Base-by-base conservation (phyloP, 176 grass and related monocot species). In the Elaeis guineensis region DNA sequence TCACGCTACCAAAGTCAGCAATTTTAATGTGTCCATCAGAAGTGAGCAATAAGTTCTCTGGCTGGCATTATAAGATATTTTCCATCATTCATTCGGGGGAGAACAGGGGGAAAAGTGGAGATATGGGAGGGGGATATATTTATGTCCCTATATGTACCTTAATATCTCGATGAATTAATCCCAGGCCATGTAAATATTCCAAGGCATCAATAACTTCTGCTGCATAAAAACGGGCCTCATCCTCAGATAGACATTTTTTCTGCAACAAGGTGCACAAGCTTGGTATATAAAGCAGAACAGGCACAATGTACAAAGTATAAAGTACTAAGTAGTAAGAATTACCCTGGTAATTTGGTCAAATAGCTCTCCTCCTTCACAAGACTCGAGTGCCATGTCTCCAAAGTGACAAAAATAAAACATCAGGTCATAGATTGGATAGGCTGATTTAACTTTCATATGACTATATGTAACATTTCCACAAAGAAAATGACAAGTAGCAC, bases 1-100 rank as follows among this genome's bases (percentile, higher is more conserved):
- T 98, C 12, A 98, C 88, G 19, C 93, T 98, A 58, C 93, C 88
- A 89, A 98, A 98, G 67, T 98, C 93, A 70, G 93, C 93, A 62
- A 98, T 78, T 68, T 92, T 98, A 64, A 98, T 79, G 66, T 98
- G 93, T 19, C 87, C 93, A 78, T 98, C 88, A 51, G 70, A 70
- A 61, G 93, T 92, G 65, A 98, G 75, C 50, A 98, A 51, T 78
- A 98, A 68, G 68, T 98, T 98, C 78, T 98, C 93, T 62, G 93
- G 93, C 93, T 98, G 93, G 61, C 70, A 76, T 25, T 60, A 74
- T 52, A 3, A 50, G 55, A 62, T 17, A 66, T 75, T 21, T 22
- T 44, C 44, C 5, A 8, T 28, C 56, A 17, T 50, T 6, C 24
- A 55, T n/a, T 17, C 5, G 1, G 9, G 8, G 65, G 49, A 69